Conservation (phyloP, 768 basidiomycete species). For the Naematelia encephala region DNA sequence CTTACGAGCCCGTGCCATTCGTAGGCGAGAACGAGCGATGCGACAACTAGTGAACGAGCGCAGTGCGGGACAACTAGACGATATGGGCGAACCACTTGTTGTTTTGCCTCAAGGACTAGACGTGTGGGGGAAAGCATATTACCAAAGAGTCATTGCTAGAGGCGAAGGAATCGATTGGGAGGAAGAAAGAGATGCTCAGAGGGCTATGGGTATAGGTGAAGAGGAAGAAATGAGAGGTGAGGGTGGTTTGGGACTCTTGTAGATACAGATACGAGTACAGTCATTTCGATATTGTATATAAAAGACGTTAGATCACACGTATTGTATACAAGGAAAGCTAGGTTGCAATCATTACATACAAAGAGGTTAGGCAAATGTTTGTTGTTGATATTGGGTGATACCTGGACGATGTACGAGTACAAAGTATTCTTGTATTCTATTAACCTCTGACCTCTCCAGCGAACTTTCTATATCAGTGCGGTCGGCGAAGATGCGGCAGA, state of each 20-base stretch:
- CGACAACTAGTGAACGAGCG: constrained; percentile 29
- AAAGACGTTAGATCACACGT: too few species aligned
- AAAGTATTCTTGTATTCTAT: too few species aligned
- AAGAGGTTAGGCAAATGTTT: too few species aligned
- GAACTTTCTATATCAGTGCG: too few species aligned
- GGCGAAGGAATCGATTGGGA: constrained; percentile 48
- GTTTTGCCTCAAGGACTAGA: constrained; percentile 28
- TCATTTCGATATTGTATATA: too few species aligned
- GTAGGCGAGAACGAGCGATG: constrained; percentile 35
- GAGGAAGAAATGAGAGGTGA: constrained; percentile 26
- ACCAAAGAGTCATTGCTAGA: constrained; percentile 27
- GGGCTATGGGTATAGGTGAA: constrained; percentile 35
- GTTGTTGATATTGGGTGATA: too few species aligned
- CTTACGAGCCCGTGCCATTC: constrained; percentile 26
- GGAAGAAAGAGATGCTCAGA: constrained; percentile 44
- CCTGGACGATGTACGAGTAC: too few species aligned
- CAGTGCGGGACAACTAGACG: not conserved
- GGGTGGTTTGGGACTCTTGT: not conserved
- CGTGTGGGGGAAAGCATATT: constrained; percentile 28
- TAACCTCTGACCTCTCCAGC: too few species aligned
- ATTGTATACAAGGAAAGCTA: too few species aligned
- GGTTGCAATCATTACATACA: too few species aligned
- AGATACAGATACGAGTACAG: too few species aligned
- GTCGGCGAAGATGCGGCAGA: too few species aligned
- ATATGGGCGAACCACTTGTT: not conserved